phyloP scores from a whole-genome alignment of 2,329 filamentous ascomycete species.

The Thermochaetoides dissita region DNA sequence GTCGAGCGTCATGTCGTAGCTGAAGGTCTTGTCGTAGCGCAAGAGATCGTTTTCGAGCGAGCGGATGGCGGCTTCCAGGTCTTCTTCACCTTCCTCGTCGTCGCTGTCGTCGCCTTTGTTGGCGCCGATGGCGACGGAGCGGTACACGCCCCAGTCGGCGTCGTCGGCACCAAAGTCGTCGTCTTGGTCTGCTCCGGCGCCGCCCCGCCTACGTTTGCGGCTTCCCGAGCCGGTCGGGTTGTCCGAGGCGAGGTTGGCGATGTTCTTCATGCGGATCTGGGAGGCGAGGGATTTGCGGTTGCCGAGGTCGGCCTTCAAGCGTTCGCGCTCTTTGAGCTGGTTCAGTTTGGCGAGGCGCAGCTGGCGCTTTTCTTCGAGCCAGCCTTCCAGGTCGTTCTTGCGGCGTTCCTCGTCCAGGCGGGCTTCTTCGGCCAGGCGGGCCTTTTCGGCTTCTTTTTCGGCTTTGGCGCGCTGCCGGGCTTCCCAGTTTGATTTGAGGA shows the following conservation, averaged over 20 bases:
- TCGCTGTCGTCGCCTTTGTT: constrained; percentile 61
- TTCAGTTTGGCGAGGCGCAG: constrained; percentile 58
- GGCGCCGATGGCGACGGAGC: constrained; percentile 75
- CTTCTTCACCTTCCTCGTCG: constrained; percentile 85
- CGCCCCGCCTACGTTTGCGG: constrained; percentile 73
- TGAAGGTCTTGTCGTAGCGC: constrained; percentile 74
- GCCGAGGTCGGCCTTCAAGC: constrained; percentile 83
- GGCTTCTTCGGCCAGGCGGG: constrained; percentile 68
- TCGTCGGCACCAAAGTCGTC: constrained; percentile 96
- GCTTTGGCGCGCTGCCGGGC: constrained; percentile 86
- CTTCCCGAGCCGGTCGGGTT: constrained; percentile 37
- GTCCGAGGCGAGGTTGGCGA: constrained; percentile 90
- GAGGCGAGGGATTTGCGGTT: constrained; percentile 94
- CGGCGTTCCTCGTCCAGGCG: constrained; percentile 71
- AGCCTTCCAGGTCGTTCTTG: constrained; percentile 69
- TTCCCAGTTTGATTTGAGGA: constrained; percentile 91
- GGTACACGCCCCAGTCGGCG: constrained; percentile 95
- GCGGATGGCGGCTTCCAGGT: constrained; percentile 60
- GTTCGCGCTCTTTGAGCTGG: constrained; percentile 85
- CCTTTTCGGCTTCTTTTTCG: constrained; percentile 88
- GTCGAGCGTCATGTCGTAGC: constrained; percentile 80
- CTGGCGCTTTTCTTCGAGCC: constrained; percentile 70
- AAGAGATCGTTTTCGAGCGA: constrained; percentile 73
- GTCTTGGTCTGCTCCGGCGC: constrained; percentile 46
- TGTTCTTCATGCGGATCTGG: constrained; percentile 96